Evolutionary conservation across 1,284 basidiomycete genomes (phyloP).

Genomic region (Flammula alnicola): DNA sequence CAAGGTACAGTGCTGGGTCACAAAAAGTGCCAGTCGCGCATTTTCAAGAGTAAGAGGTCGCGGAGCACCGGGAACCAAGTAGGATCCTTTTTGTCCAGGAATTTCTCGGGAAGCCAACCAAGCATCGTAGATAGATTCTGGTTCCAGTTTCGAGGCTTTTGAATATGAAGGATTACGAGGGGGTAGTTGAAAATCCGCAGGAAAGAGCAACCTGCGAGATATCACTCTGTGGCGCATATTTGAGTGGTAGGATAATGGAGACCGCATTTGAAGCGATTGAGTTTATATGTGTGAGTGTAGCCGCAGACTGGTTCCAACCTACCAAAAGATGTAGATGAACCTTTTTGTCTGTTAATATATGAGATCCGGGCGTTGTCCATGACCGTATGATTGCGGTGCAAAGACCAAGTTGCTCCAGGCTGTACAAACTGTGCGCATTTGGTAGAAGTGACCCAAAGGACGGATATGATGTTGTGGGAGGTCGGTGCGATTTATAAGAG

Average conservation of each 20-base stretch:
- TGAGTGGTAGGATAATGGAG: conserved; percentile 33
- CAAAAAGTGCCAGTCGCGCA: conserved; percentile 56
- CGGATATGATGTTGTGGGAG: too few relatives aligned
- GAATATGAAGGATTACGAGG: conserved; percentile 30
- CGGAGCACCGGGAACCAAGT: conserved; percentile 68
- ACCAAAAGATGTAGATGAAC: conserved; percentile 28
- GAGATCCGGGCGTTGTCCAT: conserved; percentile 46
- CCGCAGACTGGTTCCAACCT: conserved; percentile 29
- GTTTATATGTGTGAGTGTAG: conserved; percentile 27
- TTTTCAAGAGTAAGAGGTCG: conserved; percentile 61
- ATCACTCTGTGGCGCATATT: conserved; percentile 41
- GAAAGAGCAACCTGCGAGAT: conserved; percentile 38
- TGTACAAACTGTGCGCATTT: conserved; percentile 46
- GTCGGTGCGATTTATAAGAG: conserved; percentile 23
- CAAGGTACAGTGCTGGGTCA: conserved; percentile 56
- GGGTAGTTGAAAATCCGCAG: conserved; percentile 35
- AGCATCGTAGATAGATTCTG: conserved; percentile 51
- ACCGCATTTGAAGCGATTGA: conserved; percentile 33
- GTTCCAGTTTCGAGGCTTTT: conserved; percentile 23
- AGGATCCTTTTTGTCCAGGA: conserved; percentile 43
- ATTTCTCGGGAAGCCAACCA: conserved; percentile 69
- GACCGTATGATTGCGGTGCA: conserved; percentile 47
- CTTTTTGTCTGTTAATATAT: conserved; percentile 40
- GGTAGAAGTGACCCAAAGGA: conserved; percentile 43
- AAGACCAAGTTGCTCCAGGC: conserved; percentile 35